Base-by-base conservation (phyloP, 169 alveolate species). In the Plasmodium vinckei region DNA sequence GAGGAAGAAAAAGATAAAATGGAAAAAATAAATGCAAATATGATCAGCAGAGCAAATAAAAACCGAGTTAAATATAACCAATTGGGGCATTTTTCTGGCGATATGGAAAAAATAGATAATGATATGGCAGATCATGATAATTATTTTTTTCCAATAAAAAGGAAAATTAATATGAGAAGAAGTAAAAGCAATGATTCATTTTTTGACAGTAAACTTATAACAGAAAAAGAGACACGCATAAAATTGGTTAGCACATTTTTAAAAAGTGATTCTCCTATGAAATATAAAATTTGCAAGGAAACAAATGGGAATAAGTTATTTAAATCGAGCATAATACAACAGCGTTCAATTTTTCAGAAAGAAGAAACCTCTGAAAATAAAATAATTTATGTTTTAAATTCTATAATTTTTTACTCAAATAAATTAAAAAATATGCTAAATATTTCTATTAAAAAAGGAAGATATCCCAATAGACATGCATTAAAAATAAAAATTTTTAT, bases 371-470 rank as follows among this genome's bases (percentile, higher is more conserved):
- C 13, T n/a, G 77, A 63, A 23, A 75, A 51, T n/a, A 54, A 64
- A 6, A 67, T 44, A 10, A n/a, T 23, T 53, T 75, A 75, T 63
- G 56, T 75, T 13, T 21, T 75, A 61, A 75, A 63, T 67, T 27
- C 69, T 42, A 61, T 75, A 12, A 23, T 57, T 46, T 75, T 75
- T 57, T 75, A 75, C 51, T 75, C 77, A 6, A 19, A 64, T 56
- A 75, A 75, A 57, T 7, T 75, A 56, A 75, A 75, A 56, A 75
- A 75, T 75, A 13, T 61, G 61, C 25, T 75, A 15, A 75, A 75
- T 56, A n/a, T 46, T 47, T 64, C 75, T 39, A 75, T 75, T 9
- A 67, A 67, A 64, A 75, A 53, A 33, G 13, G 56, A 49, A 6
- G 15, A 4, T 33, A 33, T 33, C 60, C n/a, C n/a, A 75, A 75